phyloP scores from a whole-genome alignment of 148 eudicot genomes.

The Rhododendron griersonianum region DNA sequence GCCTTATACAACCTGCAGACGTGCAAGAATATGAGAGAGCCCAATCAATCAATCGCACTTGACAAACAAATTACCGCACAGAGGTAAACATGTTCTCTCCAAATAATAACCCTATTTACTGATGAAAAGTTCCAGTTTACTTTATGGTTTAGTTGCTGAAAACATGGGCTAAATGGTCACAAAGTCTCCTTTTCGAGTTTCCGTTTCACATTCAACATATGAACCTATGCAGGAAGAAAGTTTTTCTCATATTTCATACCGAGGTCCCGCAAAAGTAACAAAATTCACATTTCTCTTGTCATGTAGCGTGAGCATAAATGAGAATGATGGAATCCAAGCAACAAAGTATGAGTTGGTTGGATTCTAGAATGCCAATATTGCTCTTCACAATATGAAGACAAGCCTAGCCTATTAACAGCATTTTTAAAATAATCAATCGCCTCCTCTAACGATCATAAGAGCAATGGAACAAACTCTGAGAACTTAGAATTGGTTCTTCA shows the following conservation, averaged over 20 bases:
- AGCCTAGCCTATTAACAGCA: neutral
- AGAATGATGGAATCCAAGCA: neutral
- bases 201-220: too few relatives aligned
- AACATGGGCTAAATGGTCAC: neutral
- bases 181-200: neutral
- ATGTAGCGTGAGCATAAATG: neutral
- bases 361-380: neutral
- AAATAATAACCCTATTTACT: neutral
- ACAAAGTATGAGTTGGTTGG: neutral
- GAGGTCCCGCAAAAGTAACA: neutral
- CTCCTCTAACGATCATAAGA: neutral
- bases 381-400: neutral
- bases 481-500: neutral
- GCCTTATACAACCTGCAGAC: constrained; percentile 10
- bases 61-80: neutral
- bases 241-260: neutral
- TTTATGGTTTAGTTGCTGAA: neutral
- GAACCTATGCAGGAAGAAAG: neutral
- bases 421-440: neutral
- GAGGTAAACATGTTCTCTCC: neutral
- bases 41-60: neutral
- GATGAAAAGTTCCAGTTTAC: neutral
- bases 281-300: neutral
- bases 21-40: neutral
- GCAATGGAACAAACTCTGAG: neutral